Conservation (phyloP, 768 basidiomycete species). For the Albatrellus ellisii region DNA sequence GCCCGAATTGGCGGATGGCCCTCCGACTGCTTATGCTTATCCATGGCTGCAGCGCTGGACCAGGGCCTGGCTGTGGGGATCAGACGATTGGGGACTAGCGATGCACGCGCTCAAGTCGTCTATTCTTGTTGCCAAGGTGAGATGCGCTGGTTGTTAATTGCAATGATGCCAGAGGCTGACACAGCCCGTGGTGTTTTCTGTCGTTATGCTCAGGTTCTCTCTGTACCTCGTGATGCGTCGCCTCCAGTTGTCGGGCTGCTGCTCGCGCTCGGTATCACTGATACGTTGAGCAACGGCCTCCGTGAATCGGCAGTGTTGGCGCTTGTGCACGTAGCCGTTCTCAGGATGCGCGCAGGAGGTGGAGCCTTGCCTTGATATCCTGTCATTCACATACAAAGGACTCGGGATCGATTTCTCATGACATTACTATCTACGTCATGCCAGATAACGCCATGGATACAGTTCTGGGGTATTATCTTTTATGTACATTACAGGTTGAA, state of each 20-base stretch:
- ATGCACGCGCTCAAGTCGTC: not conserved
- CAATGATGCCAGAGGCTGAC: not conserved
- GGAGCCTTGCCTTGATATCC: too few species aligned
- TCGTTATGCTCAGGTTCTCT: conserved; percentile 5
- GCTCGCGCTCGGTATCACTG: conserved; percentile 26
- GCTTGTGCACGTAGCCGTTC: conserved; percentile 23
- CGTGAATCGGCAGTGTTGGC: conserved; percentile 25
- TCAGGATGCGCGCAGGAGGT: conserved; percentile 1
- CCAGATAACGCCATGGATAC: too few species aligned
- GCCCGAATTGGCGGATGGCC: too few species aligned
- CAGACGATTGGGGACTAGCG: not conserved
- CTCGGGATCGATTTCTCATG: too few species aligned
- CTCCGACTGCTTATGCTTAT: too few species aligned
- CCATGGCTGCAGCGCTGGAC: too few species aligned
- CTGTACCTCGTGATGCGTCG: conserved; percentile 13
- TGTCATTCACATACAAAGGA: too few species aligned
- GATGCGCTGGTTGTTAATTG: too few species aligned
- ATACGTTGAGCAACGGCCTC: conserved; percentile 32
- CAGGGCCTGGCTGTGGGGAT: not conserved
- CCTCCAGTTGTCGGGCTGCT: conserved; percentile 16
- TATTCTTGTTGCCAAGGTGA: not conserved
- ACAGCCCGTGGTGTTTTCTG: not conserved
- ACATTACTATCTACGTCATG: too few species aligned
- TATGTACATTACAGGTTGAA: too few species aligned
- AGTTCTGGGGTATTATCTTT: too few species aligned